These are phyloP conservation scores for Takakia lepidozioides DNA, from an alignment of 225 moss, liverwort and hornwort species.

Conservation along the genomic window DNA sequence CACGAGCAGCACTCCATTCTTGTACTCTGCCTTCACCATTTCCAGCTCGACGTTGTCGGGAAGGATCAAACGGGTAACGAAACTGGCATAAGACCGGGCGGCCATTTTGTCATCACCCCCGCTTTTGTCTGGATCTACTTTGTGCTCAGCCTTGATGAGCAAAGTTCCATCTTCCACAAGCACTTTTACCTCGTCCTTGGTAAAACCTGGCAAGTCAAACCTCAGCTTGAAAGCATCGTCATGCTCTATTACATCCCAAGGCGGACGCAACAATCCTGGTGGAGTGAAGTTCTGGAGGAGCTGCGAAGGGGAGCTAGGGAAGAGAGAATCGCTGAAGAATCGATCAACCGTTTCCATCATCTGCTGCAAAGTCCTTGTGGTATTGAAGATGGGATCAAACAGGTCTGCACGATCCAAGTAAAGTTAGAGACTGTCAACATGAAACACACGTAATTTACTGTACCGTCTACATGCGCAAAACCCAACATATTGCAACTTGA, in stretches of 20 bases:
- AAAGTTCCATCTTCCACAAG: conserved; percentile 9
- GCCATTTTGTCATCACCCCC: conserved; percentile 7
- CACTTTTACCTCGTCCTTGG: conserved; percentile 13
- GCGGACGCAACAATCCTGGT: conserved; percentile 3
- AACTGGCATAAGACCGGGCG: neutral
- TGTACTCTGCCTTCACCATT: conserved; percentile 7
- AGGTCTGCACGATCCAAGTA: too few species aligned
- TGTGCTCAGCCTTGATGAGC: conserved; percentile 5
- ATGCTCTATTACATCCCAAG: conserved; percentile 13
- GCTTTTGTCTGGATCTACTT: neutral
- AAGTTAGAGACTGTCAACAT: too few species aligned
- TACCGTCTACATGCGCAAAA: too few species aligned
- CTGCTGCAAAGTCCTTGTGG: conserved; percentile 6
- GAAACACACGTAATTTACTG: too few species aligned
- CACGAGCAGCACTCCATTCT: conserved; percentile 10
- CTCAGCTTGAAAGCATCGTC: conserved; percentile 3
- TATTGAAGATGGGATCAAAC: conserved; percentile 2
- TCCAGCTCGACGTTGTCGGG: conserved; percentile 12
- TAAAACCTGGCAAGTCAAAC: conserved; percentile 13
- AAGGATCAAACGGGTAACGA: conserved; percentile 3
- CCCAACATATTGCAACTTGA: too few species aligned
- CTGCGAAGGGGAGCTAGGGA: neutral
- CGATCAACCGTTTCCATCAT: conserved; percentile 10
- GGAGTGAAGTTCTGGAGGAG: neutral
- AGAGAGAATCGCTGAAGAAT: conserved; percentile 4